Conservation (phyloP, 2,329 filamentous ascomycete species). For the Stromatinia cepivora region DNA sequence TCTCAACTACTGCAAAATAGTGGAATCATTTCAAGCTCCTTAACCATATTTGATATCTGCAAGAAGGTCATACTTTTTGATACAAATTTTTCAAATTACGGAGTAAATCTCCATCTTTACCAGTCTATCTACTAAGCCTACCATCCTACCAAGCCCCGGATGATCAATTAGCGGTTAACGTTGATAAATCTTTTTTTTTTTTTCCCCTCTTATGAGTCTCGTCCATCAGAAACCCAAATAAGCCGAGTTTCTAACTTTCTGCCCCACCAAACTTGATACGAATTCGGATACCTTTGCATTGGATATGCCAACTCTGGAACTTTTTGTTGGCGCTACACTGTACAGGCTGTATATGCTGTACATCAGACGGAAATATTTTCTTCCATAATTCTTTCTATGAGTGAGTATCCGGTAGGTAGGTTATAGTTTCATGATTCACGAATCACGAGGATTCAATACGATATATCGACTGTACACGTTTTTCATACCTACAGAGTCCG, state of each 20-base stretch:
- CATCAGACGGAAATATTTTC: too few species aligned
- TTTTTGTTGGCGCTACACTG: neutral
- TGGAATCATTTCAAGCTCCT: neutral
- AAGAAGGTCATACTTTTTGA: neutral
- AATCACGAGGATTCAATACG: too few species aligned
- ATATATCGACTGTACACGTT: too few species aligned
- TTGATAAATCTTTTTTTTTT: neutral
- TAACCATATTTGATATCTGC: neutral
- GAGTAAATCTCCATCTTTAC: too few species aligned
- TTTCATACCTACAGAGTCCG: too few species aligned
- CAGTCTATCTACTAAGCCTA: neutral
- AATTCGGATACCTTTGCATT: neutral
- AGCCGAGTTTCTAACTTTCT: neutral
- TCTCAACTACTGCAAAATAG: neutral
- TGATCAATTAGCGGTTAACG: constrained; percentile 12
- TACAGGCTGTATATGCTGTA: too few species aligned
- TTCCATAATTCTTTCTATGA: too few species aligned
- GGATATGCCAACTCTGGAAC: neutral
- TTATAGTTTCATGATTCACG: too few species aligned
- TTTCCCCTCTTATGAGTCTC: neutral
- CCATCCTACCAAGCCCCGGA: neutral
- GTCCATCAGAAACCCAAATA: neutral
- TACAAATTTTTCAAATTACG: neutral
- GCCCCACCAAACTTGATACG: neutral
- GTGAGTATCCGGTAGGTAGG: too few species aligned